These are phyloP conservation scores for Pterocarpus macrocarpus DNA, from an alignment of 306 rosid genomes.

Conservation along the genomic window DNA sequence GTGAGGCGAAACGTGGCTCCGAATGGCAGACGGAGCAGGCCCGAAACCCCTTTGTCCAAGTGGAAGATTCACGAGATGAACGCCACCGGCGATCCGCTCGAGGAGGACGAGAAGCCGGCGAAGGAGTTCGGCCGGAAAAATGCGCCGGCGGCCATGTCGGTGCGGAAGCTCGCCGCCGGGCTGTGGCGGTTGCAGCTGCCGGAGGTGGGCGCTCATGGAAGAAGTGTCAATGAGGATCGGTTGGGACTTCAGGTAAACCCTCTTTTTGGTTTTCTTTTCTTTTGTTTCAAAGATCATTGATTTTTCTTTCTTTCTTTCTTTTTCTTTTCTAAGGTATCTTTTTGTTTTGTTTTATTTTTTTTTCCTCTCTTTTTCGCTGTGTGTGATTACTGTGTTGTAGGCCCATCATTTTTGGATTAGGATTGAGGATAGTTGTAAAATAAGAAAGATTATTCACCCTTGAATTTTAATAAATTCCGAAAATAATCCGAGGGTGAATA, in stretches of 20 bases:
- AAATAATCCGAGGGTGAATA: too few species aligned
- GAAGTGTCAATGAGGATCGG: conserved; percentile 44
- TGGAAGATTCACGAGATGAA: conserved; percentile 60
- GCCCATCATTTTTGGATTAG: neutral
- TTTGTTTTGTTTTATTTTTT: neutral
- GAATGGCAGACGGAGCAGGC: conserved; percentile 72
- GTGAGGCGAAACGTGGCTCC: conserved; percentile 48
- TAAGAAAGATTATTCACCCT: too few species aligned
- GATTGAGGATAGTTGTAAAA: too few species aligned
- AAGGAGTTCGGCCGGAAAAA: conserved; percentile 47
- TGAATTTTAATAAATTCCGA: too few species aligned
- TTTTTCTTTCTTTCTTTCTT: neutral
- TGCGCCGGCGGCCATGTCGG: conserved; percentile 54
- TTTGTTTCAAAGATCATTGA: neutral
- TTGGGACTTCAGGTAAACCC: conserved; percentile 68
- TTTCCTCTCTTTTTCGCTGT: conserved; percentile 1
- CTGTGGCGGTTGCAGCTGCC: conserved; percentile 88
- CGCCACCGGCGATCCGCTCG: conserved; percentile 43
- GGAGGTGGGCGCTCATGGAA: conserved; percentile 53
- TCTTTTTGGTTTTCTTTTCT: neutral
- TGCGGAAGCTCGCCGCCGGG: conserved; percentile 89
- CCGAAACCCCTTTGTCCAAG: conserved; percentile 79
- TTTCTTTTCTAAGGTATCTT: neutral
- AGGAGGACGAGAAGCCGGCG: conserved; percentile 51
- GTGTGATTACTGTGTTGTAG: conserved; percentile 14